Conservation (phyloP, 306 rosid genomes). For the Rubus parviflorus region DNA sequence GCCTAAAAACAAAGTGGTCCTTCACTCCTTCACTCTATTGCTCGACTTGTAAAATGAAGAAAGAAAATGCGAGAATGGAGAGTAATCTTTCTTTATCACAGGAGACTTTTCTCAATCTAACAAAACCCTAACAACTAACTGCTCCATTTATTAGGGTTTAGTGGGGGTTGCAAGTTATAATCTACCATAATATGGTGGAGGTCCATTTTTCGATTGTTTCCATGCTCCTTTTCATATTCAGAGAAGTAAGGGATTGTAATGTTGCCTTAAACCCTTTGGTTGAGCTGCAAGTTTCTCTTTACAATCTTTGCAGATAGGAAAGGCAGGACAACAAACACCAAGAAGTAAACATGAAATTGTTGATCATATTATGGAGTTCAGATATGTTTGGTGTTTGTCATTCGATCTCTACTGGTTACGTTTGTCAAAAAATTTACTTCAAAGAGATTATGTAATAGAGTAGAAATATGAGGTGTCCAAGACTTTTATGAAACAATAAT, state of each 20-base stretch:
- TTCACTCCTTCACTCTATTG: neutral
- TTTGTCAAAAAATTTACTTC: neutral
- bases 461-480: no score
- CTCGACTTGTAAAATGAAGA: neutral
- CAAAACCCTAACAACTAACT: slow-evolving; percentile 46
- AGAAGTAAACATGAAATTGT: neutral
- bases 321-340: neutral
- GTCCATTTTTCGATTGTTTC: neutral
- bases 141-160: slow-evolving; percentile 42
- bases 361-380: neutral
- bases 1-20: neutral
- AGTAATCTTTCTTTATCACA: neutral
- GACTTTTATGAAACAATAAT: no score
- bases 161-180: slow-evolving; percentile 35
- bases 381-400: no score
- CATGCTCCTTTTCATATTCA: neutral
- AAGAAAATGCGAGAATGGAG: neutral
- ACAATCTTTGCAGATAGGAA: neutral
- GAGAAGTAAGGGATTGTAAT: neutral
- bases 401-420: neutral
- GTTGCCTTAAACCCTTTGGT: neutral
- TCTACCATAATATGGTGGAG: slow-evolving; percentile 7
- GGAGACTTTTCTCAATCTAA: slow-evolving; percentile 2
- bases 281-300: neutral
- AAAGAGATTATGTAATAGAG: neutral